Evolutionary conservation across 2,329 filamentous ascomycete genomes (phyloP).

Genomic region (Fusarium palustre): DNA sequence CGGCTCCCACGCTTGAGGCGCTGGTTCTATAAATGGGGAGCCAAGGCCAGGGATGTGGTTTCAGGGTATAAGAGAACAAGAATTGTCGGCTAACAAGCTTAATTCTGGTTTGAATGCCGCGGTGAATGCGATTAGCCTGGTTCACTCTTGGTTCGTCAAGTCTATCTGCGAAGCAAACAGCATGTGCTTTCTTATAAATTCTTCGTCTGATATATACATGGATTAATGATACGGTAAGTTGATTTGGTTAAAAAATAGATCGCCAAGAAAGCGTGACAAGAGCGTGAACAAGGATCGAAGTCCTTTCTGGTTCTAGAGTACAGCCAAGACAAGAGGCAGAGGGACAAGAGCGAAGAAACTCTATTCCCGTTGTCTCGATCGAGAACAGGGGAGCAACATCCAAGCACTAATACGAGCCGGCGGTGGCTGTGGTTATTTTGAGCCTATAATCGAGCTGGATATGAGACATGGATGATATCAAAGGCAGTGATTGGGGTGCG

Average conservation of each 20-base stretch:
- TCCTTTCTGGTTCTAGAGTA: slow-evolving; percentile 19
- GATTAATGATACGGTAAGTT: background rate
- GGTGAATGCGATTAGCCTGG: background rate
- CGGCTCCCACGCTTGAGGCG: slow-evolving; percentile 20
- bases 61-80: background rate
- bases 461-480: slow-evolving; percentile 30
- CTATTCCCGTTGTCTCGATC: slow-evolving; percentile 2
- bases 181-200: slow-evolving; percentile 7
- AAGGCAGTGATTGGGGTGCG: slow-evolving; percentile 1
- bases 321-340: slow-evolving; percentile 4
- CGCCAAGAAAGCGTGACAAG: slow-evolving; percentile 20
- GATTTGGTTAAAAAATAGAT: slow-evolving; percentile 16
- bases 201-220: slow-evolving; percentile 10
- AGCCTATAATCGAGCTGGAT: slow-evolving; percentile 14
- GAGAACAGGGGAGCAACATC: background rate
- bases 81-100: slow-evolving; percentile 11
- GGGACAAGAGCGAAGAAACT: background rate
- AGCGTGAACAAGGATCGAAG: slow-evolving; percentile 24
- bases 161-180: slow-evolving; percentile 10
- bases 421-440: slow-evolving; percentile 44
- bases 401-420: slow-evolving; percentile 41
- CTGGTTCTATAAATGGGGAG: slow-evolving; percentile 44
- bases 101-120: slow-evolving; percentile 1
- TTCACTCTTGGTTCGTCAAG: background rate
- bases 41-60: background rate